Percentiles rank a stretch among this genome's conserved stretches.
Evolutionary conservation across 106 monocot genomes (phyloP).

Genomic region (Hemerocallis citrina): DNA sequence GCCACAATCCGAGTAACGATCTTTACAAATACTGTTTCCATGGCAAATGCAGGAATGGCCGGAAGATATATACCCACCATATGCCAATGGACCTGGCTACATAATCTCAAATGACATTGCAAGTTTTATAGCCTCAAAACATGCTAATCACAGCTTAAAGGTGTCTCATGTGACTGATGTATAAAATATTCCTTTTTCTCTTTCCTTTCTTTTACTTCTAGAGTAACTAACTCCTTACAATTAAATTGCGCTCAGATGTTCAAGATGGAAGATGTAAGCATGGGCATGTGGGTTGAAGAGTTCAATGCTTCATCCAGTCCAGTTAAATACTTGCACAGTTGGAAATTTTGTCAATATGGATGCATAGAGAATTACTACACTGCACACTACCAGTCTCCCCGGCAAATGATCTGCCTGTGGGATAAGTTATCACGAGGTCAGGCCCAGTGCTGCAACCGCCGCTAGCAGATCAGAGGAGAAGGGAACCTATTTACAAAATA

Average conservation of each 20-base stretch:
- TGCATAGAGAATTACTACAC: constrained; percentile 85
- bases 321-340: constrained; percentile 72
- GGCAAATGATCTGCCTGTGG: constrained; percentile 91
- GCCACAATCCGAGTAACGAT: too few species aligned
- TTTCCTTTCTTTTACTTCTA: too few species aligned
- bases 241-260: too few species aligned
- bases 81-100: constrained; percentile 71
- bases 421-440: constrained; percentile 54
- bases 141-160: constrained; percentile 52
- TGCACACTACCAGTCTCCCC: constrained; percentile 90
- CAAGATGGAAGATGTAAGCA: constrained; percentile 99
- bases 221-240: too few species aligned
- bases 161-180: too few species aligned
- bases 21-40: neutral
- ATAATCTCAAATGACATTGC: constrained; percentile 82
- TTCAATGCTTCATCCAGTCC: constrained; percentile 42
- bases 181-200: too few species aligned
- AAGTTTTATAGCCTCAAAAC: constrained; percentile 39
- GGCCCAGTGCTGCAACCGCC: constrained; percentile 75
- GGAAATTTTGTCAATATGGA: constrained; percentile 90
- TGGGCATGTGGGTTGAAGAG: constrained; percentile 98
- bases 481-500: too few species aligned
- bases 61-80: constrained; percentile 48
- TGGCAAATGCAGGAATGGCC: constrained; percentile 77
- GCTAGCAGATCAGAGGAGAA: constrained; percentile 19